Base-by-base conservation (phyloP, 75 land plant genomes). In the Cryptomeria japonica region DNA sequence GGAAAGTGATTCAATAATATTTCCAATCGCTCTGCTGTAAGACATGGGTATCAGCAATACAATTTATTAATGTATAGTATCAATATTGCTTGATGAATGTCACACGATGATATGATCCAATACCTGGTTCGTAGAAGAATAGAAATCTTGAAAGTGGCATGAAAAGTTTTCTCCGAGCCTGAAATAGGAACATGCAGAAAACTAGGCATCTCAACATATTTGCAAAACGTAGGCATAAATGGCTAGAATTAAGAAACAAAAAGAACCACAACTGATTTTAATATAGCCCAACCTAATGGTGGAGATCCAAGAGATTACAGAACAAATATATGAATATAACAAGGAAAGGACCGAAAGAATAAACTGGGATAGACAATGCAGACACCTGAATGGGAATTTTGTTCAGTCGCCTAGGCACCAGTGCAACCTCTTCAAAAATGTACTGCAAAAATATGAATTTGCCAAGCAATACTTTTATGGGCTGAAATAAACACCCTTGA, bases 91-190 rank as follows among this genome's bases (percentile, higher is more conserved):
- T 42, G 36, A 22, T 36, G 6, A 37, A 53, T 56, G 28, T 56
- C n/a, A 49, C 32, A 11, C 7, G 22, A 28, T 41, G 10, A 56
- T 36, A 51, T 22, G 31, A 38, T 19, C 13, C 46, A 82, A 10
- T 85, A 98, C 99, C 99, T 91, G 93, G 89, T 77, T 96, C 93
- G 85, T 98, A 97, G 84, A 94, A 97, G 75, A 97, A 87, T 18
- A 98, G 84, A 87, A 96, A 97, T 87, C 99, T 94, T 86, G 99
- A 97, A 80, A 98, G 90, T 82, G 97, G 87, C 85, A 96, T 93
- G 94, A 86, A 91, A 19, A 98, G 93, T 46, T 98, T 95, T 87
- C 93, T 83, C 70, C 92, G 95, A 61, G 93, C 96, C 99, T 97
- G 92, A 64, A 72, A 86, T 25, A 87, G 16, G 28, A 82, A 46